Conservation (phyloP, 2,329 filamentous ascomycete species). For the Alternaria conjuncta region DNA sequence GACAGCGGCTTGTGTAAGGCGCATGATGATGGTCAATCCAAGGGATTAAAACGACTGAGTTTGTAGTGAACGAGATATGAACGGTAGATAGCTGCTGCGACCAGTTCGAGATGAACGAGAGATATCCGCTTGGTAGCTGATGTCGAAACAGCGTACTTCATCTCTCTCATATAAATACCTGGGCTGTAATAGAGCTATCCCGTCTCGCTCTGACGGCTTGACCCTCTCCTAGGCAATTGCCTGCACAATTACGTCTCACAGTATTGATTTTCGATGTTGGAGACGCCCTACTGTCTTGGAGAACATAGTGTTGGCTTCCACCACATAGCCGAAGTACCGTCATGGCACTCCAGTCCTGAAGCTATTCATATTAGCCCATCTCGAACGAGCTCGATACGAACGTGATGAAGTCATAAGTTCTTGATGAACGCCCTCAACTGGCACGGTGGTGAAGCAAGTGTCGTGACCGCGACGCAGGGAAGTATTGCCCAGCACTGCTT, state of each 20-base stretch:
- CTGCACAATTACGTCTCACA: background rate
- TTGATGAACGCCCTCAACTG: background rate
- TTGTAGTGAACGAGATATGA: constrained; percentile 5
- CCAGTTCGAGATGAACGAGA: background rate
- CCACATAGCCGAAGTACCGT: background rate
- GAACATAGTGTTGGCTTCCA: no score
- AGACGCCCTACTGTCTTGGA: background rate
- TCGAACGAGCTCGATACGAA: background rate
- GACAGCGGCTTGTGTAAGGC: constrained; percentile 19
- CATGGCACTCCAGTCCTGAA: background rate
- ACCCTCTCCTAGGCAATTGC: background rate
- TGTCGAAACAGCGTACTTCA: background rate
- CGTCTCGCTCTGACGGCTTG: no score
- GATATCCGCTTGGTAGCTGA: constrained; percentile 4
- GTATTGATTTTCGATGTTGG: background rate
- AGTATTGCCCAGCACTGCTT: constrained; percentile 1
- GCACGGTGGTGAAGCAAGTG: background rate
- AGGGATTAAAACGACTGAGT: background rate
- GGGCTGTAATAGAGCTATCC: background rate
- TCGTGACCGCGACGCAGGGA: background rate
- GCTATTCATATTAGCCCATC: background rate
- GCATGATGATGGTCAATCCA: constrained; percentile 8
- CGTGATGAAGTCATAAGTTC: background rate
- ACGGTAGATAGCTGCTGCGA: constrained; percentile 3
- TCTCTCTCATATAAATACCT: constrained; percentile 9